Evolutionary conservation across 2,329 filamentous ascomycete species (phyloP), one percentile per base, ranked within the genome.

Genomic region (Verticillium dahliae): DNA sequence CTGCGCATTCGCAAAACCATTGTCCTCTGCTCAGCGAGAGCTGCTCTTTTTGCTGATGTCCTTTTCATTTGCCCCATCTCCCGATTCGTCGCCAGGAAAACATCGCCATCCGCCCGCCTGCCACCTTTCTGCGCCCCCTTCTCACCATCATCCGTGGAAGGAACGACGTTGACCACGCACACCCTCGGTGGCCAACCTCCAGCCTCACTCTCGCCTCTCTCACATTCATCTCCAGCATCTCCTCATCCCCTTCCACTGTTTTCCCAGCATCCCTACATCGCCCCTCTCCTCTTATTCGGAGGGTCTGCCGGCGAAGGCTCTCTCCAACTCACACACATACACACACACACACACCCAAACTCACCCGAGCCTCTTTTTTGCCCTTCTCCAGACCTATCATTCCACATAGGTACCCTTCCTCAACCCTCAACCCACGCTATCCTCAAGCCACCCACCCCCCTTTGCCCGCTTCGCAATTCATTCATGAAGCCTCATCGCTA

Each of bases 401-500:
- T 45, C 57, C 7, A 10, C 22, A 22, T 13, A 31, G 27, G 27
- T 5, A 22, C 37, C 22, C 15, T 15, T 34, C 39, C 38, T 50
- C 38, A 22, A 22, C 45, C 45, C 57, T 27, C 18, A 6, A n/a
- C 33, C 57, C 45, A 34, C 38, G 18, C 18, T 22, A 22, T 22
- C 18, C 18, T 22, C 18, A 22, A 22, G 18, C 18, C 18, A 22
- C 18, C 18, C 18, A 22, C 18, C 18, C 13, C 33, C 14, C 50
- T 18, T 34, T 11, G 33, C 45, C 41, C 6, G 7, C 18, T 18
- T 22, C 45, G 27, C 45, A 31, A 31, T 58, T 41, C 56, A 33
- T 54, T 34, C 69, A 75, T 75, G 73, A 70, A 57, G 69, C 68
- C 67, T 60, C 62, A 65, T 61, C 65, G 66, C 64, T 73, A 77